These are phyloP conservation scores for Heterobasidion occidentale DNA, from an alignment of 1,284 basidiomycete species.

Conservation along the genomic window DNA sequence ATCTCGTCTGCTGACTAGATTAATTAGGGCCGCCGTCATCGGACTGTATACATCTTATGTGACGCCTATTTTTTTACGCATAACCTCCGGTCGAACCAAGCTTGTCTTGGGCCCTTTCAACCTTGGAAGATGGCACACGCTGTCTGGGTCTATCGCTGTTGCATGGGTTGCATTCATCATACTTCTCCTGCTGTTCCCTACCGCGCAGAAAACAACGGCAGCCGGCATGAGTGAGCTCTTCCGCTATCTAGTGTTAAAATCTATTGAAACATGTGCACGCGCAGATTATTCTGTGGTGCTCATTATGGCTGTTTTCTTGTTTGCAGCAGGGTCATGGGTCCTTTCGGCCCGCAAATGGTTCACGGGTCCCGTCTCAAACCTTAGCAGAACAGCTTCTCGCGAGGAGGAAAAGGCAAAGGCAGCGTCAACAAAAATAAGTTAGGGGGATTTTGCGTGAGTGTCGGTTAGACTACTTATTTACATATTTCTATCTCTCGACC, in stretches of 20 bases:
- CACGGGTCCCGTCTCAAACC: constrained; percentile 51
- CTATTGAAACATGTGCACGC: not conserved
- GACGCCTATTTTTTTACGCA: constrained; percentile 60
- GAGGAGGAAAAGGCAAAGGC: constrained; percentile 10
- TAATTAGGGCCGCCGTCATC: constrained; percentile 55
- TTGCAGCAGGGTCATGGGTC: constrained; percentile 56
- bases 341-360: constrained; percentile 67
- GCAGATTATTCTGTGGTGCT: constrained; percentile 63
- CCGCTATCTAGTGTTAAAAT: not conserved
- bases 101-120: constrained; percentile 51
- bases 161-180: constrained; percentile 60
- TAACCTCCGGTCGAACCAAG: constrained; percentile 55
- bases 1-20: not conserved
- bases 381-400: constrained; percentile 16
- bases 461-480: not conserved
- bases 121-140: constrained; percentile 52
- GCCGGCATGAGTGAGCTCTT: constrained; percentile 45
- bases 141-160: constrained; percentile 52
- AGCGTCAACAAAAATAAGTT: not conserved
- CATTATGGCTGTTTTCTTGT: constrained; percentile 55
- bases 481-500: too few relatives aligned
- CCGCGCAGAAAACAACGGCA: constrained; percentile 31
- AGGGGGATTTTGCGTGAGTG: not conserved
- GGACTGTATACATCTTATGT: constrained; percentile 64
- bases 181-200: constrained; percentile 54